Base-by-base conservation (phyloP, 352 stramenopile species). In the Phytophthora vignae region DNA sequence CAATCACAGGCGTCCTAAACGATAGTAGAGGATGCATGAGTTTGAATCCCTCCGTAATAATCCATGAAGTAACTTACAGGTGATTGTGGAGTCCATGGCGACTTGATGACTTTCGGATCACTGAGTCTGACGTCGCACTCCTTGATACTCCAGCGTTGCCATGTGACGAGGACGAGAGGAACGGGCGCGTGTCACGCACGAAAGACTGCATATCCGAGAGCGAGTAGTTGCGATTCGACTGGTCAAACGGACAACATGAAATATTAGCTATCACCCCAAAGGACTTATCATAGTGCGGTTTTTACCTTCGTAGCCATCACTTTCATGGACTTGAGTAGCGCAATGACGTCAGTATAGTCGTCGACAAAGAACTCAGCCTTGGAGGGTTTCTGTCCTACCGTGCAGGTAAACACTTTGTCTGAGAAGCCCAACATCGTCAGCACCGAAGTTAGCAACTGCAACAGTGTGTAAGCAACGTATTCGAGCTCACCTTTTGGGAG, bases 341-440 rank as follows among this genome's bases (percentile, higher is more conserved):
- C 86, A 49, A 98, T 95, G 1, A 99, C 97, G 67, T 99, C 96
- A 3, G 92, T 93, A 48, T 98, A 92, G 67, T 99, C 96, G 57
- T 99, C 95, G 15, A 99, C 71, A 69, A 98, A 99, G 68, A 97
- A 99, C 27, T 97, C 87, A 2, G 98, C 98, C 58, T 97, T 97
- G 33, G 94, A 99, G 5, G 97, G 97, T 73, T 99, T 99, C 73
- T 99, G 98, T 2, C 98, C 98, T 12, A 99, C 97, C 0, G 97
- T 99, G 69, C 92, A 98, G 1, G 97, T 99, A 59, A 98, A 99
- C 27, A 97, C 85, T 77, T 89, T 96, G 55, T 93, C 83, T 25
- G 22, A 25, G 22, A 25, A 25, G n/a, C n/a, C n/a, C n/a, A n/a
- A n/a, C n/a, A n/a, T n/a, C n/a, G n/a, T n/a, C n/a, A n/a, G n/a